Conservation (phyloP, 768 basidiomycete species). For the Coprinopsis strossmayeri region DNA sequence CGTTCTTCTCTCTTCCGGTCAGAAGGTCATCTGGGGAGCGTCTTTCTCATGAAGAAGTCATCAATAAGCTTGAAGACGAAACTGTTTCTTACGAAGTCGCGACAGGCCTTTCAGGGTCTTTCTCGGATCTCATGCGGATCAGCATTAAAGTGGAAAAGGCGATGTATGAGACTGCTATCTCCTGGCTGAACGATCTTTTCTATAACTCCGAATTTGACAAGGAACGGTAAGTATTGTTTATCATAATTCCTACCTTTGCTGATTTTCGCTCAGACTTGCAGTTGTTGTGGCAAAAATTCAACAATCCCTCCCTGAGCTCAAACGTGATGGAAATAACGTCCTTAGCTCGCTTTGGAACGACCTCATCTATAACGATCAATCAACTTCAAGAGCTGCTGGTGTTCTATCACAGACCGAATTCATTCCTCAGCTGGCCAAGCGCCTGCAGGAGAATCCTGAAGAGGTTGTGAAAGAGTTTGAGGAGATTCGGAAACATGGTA, state of each 20-base stretch:
- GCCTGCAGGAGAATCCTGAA: conserved; percentile 67
- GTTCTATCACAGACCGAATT: conserved; percentile 75
- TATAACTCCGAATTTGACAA: conserved; percentile 71
- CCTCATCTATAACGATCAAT: conserved; percentile 60
- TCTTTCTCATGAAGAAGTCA: conserved; percentile 82
- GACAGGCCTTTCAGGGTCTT: conserved; percentile 58
- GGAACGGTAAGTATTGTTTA: conserved; percentile 49
- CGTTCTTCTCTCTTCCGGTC: conserved; percentile 89
- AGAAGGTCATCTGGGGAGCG: conserved; percentile 59
- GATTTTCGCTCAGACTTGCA: conserved; percentile 48
- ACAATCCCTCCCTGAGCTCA: conserved; percentile 85
- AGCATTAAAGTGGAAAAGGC: conserved; percentile 79
- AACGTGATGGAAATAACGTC: conserved; percentile 82
- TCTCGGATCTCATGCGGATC: conserved; percentile 69
- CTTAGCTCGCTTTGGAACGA: conserved; percentile 64
- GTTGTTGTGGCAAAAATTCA: conserved; percentile 83
- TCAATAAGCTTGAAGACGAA: conserved; percentile 84
- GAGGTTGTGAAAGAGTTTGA: conserved; percentile 70
- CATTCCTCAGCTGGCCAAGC: conserved; percentile 64
- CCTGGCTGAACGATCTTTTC: conserved; percentile 81
- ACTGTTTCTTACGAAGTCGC: conserved; percentile 82
- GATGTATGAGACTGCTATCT: conserved; percentile 74
- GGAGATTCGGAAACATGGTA: conserved; percentile 61
- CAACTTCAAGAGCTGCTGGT: conserved; percentile 60
- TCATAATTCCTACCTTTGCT: background rate